Evolutionary conservation across 768 basidiomycete genomes (phyloP).

Genomic region (Omphalotus guepiniiformis): DNA sequence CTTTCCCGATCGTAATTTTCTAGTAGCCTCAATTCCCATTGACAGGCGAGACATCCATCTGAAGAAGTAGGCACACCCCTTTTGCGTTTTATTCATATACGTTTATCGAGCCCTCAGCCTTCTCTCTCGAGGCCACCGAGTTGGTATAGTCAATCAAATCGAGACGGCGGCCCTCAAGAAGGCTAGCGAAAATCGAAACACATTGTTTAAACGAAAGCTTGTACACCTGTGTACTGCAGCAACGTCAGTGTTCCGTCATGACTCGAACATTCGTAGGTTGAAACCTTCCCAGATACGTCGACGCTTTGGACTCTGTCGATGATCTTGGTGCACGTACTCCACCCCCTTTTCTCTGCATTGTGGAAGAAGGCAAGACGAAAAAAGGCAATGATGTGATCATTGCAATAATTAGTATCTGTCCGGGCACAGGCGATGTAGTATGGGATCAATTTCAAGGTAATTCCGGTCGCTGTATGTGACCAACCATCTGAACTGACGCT

Average conservation of each 20-base stretch:
- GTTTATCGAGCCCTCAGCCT: constrained; percentile 39
- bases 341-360: constrained; percentile 67
- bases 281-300: constrained; percentile 62
- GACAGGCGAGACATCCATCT: constrained; percentile 67
- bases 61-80: constrained; percentile 53
- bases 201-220: constrained; percentile 69
- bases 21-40: constrained; percentile 70
- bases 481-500: not conserved
- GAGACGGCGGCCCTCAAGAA: constrained; percentile 92
- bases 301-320: constrained; percentile 68
- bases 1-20: constrained; percentile 66
- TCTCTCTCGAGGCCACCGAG: constrained; percentile 73
- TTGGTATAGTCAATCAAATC: constrained; percentile 77
- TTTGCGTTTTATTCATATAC: not conserved
- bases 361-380: constrained; percentile 49
- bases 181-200: constrained; percentile 67
- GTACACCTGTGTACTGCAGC: constrained; percentile 82
- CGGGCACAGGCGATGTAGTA: constrained; percentile 87
- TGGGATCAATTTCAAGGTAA: constrained; percentile 92
- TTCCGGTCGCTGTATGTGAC: constrained; percentile 6
- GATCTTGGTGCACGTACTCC: constrained; percentile 51
- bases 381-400: constrained; percentile 41
- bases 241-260: constrained; percentile 55
- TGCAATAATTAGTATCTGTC: constrained; percentile 74
- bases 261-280: constrained; percentile 7